These are phyloP conservation scores for Linnemannia exigua DNA, from an alignment of 192 early-diverging fungal genomes.

Conservation along the genomic window DNA sequence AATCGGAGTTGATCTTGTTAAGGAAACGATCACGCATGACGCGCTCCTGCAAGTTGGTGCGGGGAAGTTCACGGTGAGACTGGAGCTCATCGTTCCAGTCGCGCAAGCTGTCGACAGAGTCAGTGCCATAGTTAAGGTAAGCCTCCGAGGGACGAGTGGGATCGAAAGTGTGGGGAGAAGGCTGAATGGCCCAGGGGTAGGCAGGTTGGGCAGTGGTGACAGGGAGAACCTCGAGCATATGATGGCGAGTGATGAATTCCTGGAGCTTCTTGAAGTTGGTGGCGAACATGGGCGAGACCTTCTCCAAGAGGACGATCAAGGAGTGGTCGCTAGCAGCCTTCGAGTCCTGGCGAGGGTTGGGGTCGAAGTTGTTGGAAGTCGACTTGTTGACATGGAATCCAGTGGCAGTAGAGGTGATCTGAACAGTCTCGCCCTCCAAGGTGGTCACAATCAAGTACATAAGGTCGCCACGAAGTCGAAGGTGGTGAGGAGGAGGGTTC, in stretches of 20 bases:
- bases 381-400: constrained; percentile 94
- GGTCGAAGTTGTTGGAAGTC: constrained; percentile 77
- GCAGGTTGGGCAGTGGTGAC: constrained; percentile 75
- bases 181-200: constrained; percentile 88
- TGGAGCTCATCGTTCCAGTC: constrained; percentile 99
- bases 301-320: constrained; percentile 74
- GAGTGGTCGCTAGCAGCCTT: constrained; percentile 70
- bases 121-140: constrained; percentile 70
- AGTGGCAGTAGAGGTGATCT: constrained; percentile 86
- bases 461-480: constrained; percentile 86
- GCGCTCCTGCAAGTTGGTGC: constrained; percentile 80
- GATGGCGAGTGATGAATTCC: constrained; percentile 70
- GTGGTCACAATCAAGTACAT: constrained; percentile 91
- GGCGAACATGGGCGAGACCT: constrained; percentile 79
- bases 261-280: constrained; percentile 77
- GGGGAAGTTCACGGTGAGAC: constrained; percentile 87
- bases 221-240: constrained; percentile 86
- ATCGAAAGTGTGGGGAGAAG: constrained; percentile 68
- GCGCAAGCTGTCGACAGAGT: constrained; percentile 77
- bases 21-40: constrained; percentile 89
- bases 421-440: constrained; percentile 84
- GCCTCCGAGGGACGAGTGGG: constrained; percentile 74
- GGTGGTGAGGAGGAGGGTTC: constrained; percentile 91
- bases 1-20: constrained; percentile 90
- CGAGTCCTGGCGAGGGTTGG: constrained; percentile 60